Conservation (phyloP, 176 grass and related monocot species). For the Paspalum notatum region DNA sequence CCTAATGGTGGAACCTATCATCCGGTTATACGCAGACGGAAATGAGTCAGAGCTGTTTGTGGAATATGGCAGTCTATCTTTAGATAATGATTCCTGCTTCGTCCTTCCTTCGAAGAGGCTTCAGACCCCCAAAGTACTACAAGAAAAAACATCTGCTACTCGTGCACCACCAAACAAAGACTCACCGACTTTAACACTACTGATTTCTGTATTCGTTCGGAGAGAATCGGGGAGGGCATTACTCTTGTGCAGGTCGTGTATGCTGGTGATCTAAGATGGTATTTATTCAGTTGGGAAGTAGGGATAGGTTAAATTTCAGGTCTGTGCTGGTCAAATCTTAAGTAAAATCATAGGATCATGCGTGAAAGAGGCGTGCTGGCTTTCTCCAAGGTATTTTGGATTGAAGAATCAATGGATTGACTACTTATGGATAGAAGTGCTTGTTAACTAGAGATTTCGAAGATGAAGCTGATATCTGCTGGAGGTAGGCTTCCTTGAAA, state of each 20-base stretch:
- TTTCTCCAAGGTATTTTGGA: constrained; percentile 31
- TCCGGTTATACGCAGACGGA: background rate
- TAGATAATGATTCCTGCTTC: too few species aligned
- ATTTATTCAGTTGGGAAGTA: constrained; percentile 18
- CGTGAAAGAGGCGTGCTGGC: constrained; percentile 23
- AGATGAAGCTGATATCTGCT: constrained; percentile 57
- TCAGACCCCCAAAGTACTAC: too few species aligned
- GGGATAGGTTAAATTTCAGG: constrained; percentile 56
- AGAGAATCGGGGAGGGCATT: constrained; percentile 8
- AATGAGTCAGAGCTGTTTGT: background rate
- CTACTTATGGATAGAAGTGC: constrained; percentile 13
- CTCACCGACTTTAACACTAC: too few species aligned
- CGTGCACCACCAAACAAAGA: too few species aligned
- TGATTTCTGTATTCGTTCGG: constrained; percentile 7
- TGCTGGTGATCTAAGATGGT: constrained; percentile 11
- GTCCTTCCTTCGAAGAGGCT: too few species aligned
- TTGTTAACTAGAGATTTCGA: constrained; percentile 43
- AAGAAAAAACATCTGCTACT: too few species aligned
- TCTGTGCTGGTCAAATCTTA: constrained; percentile 29
- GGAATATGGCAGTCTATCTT: background rate
- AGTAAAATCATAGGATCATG: constrained; percentile 16
- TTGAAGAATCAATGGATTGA: constrained; percentile 32
- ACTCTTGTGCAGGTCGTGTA: constrained; percentile 44
- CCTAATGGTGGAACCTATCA: background rate
- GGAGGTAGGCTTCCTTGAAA: constrained; percentile 72